A percentile compares a stretch with the other conserved stretches of the same genome.
Evolutionary conservation across 257 asterid species (phyloP).

Genomic region (Lycium ferocissimum): DNA sequence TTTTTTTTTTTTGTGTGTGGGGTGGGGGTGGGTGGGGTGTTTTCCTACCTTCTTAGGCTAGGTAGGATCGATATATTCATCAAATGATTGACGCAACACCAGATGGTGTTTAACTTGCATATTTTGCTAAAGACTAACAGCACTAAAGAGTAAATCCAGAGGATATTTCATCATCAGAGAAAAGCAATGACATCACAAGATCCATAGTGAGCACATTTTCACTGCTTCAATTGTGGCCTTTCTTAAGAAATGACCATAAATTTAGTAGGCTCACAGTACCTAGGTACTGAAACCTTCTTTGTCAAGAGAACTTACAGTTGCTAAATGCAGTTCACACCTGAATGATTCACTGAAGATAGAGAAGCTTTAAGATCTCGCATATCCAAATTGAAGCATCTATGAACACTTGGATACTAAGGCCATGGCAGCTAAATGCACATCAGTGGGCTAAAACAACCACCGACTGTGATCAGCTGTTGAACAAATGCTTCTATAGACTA

Average conservation of each 20-base stretch:
- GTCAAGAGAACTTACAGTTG: not conserved
- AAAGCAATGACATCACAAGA: too few species aligned
- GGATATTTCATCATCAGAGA: not conserved
- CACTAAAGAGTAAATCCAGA: not conserved
- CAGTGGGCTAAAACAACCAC: not conserved
- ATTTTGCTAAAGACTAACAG: not conserved
- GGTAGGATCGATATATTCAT: not conserved
- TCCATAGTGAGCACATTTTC: too few species aligned
- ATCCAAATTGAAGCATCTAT: not conserved
- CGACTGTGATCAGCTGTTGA: not conserved
- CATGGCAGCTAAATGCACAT: not conserved
- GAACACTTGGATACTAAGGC: not conserved
- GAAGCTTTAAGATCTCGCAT: not conserved
- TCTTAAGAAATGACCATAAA: too few species aligned
- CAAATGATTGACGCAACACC: not conserved
- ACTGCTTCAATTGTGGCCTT: too few species aligned
- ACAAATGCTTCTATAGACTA: not conserved
- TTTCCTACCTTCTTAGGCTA: not conserved
- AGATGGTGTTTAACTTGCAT: not conserved
- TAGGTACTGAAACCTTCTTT: too few species aligned
- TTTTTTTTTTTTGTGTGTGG: too few species aligned
- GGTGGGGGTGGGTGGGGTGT: too few species aligned
- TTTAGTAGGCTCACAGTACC: too few species aligned
- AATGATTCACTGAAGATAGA: not conserved
- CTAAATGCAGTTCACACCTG: not conserved